Conservation (phyloP, 192 early-diverging fungal genomes). For the Gorgonomyces haynaldii region DNA sequence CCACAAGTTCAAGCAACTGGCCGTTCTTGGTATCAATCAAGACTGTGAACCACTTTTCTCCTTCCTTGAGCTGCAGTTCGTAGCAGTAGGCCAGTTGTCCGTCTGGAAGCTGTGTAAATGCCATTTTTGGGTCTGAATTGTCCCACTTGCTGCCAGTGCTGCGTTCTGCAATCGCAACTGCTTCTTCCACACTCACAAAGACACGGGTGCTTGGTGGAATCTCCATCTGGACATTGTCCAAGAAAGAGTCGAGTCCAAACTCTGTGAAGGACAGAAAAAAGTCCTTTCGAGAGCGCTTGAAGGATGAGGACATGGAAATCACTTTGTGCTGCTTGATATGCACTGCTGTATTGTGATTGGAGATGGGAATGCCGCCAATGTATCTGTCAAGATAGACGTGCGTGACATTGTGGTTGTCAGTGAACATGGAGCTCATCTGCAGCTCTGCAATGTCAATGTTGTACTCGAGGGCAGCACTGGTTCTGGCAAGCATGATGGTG, state of each 20-base stretch:
- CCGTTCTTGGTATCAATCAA: background rate
- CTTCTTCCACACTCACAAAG: background rate
- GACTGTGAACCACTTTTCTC: background rate
- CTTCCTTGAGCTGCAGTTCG: background rate
- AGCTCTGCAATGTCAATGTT: background rate
- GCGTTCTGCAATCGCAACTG: background rate
- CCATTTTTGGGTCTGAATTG: background rate
- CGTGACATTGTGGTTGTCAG: background rate
- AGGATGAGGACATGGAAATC: background rate
- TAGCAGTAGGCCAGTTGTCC: background rate
- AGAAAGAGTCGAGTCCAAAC: background rate
- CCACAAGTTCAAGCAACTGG: background rate
- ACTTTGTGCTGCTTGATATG: background rate
- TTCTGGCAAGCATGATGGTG: too few species aligned
- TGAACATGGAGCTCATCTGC: background rate
- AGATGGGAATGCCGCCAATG: background rate
- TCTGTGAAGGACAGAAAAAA: background rate
- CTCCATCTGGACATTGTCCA: too few species aligned
- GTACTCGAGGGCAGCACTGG: background rate
- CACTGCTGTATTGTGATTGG: background rate
- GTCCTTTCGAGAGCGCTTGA: background rate
- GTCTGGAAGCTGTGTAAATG: background rate
- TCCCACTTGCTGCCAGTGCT: background rate
- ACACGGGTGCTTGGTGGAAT: too few species aligned
- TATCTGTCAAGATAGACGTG: background rate